A percentile compares a stretch with the other conserved stretches of the same genome.
These are phyloP conservation scores for Fusarium domesticum DNA, from an alignment of 2,329 filamentous ascomycete genomes.

Conservation along the genomic window DNA sequence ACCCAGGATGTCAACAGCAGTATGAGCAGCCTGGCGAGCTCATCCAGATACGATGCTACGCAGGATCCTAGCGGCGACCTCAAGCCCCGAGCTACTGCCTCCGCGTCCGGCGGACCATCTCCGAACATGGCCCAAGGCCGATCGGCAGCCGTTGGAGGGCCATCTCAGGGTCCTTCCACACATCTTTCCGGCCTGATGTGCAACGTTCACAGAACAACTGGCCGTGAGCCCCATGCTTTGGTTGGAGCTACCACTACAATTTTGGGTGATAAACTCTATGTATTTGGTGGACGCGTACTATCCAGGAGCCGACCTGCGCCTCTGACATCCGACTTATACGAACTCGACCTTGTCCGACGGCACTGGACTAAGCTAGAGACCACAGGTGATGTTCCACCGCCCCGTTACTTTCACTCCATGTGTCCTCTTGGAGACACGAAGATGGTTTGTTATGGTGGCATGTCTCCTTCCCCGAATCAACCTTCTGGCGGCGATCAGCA, in stretches of 20 bases:
- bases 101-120: slow-evolving; percentile 55
- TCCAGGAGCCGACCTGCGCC: slow-evolving; percentile 77
- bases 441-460: slow-evolving; percentile 95
- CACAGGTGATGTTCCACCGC: slow-evolving; percentile 79
- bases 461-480: slow-evolving; percentile 72
- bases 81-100: slow-evolving; percentile 52
- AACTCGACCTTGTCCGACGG: slow-evolving; percentile 83
- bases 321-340: slow-evolving; percentile 87
- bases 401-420: slow-evolving; percentile 95
- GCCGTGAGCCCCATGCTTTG: slow-evolving; percentile 82
- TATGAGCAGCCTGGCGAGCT: slow-evolving; percentile 45
- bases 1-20: slow-evolving; percentile 39
- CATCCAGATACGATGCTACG: slow-evolving; percentile 42
- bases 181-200: slow-evolving; percentile 67
- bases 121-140: slow-evolving; percentile 45
- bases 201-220: slow-evolving; percentile 80
- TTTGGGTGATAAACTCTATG: slow-evolving; percentile 91
- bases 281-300: slow-evolving; percentile 87
- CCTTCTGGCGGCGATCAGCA: slow-evolving; percentile 47
- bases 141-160: slow-evolving; percentile 38
- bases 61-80: slow-evolving; percentile 46
- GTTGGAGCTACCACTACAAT: slow-evolving; percentile 96
- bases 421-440: slow-evolving; percentile 93
- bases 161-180: slow-evolving; percentile 48
- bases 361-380: slow-evolving; percentile 93